These are phyloP conservation scores for Sparassis latifolia DNA, from an alignment of 1,284 basidiomycete genomes.

Conservation along the genomic window DNA sequence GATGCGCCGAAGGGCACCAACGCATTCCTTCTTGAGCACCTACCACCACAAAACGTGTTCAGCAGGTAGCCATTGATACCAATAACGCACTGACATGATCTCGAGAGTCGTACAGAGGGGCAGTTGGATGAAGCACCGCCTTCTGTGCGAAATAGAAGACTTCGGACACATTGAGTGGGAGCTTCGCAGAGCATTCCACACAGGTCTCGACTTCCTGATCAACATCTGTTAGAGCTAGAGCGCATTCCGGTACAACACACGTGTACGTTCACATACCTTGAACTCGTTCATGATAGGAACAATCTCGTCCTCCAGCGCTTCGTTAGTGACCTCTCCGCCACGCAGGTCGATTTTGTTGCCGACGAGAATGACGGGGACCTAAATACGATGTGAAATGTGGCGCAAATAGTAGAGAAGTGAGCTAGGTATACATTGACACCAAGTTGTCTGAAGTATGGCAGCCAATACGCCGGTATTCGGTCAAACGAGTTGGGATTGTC, in stretches of 20 bases:
- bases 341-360: conserved; percentile 98
- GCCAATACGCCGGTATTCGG: conserved; percentile 96
- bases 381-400: not conserved
- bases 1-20: conserved; percentile 85
- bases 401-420: not conserved
- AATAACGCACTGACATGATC: conserved; percentile 66
- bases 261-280: conserved; percentile 53
- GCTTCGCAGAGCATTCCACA: conserved; percentile 91
- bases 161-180: conserved; percentile 90
- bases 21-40: conserved; percentile 92
- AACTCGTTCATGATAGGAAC: conserved; percentile 95
- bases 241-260: conserved; percentile 2
- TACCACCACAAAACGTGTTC: conserved; percentile 23
- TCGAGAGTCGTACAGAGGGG: conserved; percentile 93
- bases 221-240: conserved; percentile 7
- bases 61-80: conserved; percentile 3
- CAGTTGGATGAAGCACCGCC: conserved; percentile 95
- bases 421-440: conserved; percentile 75
- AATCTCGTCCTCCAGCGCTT: conserved; percentile 92
- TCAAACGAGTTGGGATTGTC: conserved; percentile 95
- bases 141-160: conserved; percentile 99
- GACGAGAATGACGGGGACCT: conserved; percentile 96
- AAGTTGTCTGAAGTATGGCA: conserved; percentile 93
- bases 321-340: conserved; percentile 89
- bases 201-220: conserved; percentile 94